Evolutionary conservation across 1,139 yeast species (phyloP).

Genomic region (Kodamaea derodonti): DNA sequence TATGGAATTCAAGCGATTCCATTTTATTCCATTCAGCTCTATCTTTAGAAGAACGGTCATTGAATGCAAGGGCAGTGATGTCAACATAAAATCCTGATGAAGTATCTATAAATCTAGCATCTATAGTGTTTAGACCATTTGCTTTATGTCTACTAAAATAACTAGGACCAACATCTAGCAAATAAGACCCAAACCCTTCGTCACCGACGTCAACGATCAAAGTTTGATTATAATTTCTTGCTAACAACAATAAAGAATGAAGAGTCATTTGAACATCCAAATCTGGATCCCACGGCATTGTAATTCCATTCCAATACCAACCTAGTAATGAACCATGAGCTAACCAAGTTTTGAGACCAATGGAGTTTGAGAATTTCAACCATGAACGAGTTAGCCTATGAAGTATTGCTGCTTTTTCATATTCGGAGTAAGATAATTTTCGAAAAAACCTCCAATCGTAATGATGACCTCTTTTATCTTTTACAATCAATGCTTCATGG

Average conservation of each 20-base stretch:
- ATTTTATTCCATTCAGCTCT: conserved; percentile 10
- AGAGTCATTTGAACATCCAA: conserved; percentile 54
- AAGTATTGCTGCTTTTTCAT: conserved; percentile 39
- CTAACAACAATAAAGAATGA: conserved; percentile 35
- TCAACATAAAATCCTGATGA: conserved; percentile 56
- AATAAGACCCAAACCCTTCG: conserved; percentile 40
- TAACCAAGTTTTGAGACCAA: conserved; percentile 49
- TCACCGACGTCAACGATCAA: conserved; percentile 41
- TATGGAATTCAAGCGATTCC: conserved; percentile 23
- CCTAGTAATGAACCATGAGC: conserved; percentile 60
- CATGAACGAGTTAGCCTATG: conserved; percentile 52
- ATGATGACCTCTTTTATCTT: conserved; percentile 29
- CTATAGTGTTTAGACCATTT: conserved; percentile 49
- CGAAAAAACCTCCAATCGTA: conserved; percentile 44
- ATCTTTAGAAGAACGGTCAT: conserved; percentile 18
- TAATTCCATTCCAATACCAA: conserved; percentile 59
- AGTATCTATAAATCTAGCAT: conserved; percentile 58
- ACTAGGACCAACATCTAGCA: conserved; percentile 51
- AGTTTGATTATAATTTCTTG: conserved; percentile 43
- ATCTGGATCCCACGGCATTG: conserved; percentile 63
- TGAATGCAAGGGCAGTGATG: conserved; percentile 47
- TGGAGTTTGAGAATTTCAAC: conserved; percentile 45
- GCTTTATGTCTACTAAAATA: conserved; percentile 30
- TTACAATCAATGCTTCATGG: conserved; percentile 39
- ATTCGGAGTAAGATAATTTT: conserved; percentile 21